Conservation (phyloP, 805 yeast species). For the Ogataea degrootiae region DNA sequence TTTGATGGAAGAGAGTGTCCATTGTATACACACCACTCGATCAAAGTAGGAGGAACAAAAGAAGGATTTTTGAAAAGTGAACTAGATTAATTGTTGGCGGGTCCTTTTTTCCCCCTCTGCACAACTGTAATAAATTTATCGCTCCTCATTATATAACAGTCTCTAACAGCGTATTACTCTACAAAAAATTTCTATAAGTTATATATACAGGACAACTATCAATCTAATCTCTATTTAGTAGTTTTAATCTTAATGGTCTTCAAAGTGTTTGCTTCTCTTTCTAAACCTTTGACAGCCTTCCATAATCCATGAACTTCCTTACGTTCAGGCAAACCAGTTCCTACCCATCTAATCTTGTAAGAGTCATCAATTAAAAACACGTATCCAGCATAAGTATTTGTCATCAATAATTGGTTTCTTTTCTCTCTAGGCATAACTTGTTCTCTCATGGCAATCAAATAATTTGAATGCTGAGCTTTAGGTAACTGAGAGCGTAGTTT, state of each 20-base stretch:
- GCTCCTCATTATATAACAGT: neutral
- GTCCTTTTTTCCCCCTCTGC: neutral
- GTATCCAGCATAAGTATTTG: constrained; percentile 79
- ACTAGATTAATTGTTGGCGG: neutral
- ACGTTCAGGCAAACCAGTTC: constrained; percentile 74
- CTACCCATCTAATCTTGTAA: constrained; percentile 85
- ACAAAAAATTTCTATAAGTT: neutral
- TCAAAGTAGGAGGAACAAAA: neutral
- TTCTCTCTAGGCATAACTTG: constrained; percentile 51
- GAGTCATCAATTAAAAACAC: constrained; percentile 70
- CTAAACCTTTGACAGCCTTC: constrained; percentile 59
- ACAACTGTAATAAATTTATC: neutral
- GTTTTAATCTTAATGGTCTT: constrained; percentile 10
- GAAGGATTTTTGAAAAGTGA: neutral
- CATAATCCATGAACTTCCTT: constrained; percentile 60
- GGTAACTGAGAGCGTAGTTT: constrained; percentile 23
- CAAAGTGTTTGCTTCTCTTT: constrained; percentile 36
- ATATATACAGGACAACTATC: neutral
- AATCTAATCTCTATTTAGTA: constrained; percentile 2
- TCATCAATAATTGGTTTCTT: constrained; percentile 57
- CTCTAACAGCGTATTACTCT: neutral
- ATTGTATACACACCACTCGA: neutral
- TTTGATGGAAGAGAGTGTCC: neutral
- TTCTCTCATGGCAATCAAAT: constrained; percentile 57
- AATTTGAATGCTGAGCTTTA: constrained; percentile 38